Evolutionary conservation across 2,329 filamentous ascomycete species (phyloP), one percentile per base, ranked within the genome.

Genomic region (Aspergillus tanneri): DNA sequence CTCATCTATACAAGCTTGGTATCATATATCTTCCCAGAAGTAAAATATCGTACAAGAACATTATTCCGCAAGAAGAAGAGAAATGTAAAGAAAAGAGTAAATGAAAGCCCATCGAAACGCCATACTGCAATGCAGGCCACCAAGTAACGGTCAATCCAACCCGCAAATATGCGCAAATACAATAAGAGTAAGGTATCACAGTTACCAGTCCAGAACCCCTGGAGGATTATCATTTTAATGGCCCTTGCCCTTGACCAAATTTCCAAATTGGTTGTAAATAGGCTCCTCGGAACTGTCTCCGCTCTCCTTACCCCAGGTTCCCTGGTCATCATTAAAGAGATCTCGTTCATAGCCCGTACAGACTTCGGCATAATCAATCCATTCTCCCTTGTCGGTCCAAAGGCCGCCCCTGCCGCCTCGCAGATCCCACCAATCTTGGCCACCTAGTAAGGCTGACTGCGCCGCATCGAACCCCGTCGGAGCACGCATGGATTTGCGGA

Each of bases 331-430:
- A 6, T 65, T 61, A 53, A 81, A 81, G 0, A 79, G 60, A 25
- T 70, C 69, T 6, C 70, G 65, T 24, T 75, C 72, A 18, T 72
- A 63, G 2, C 72, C 70, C 10, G 65, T 62, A 23, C 76, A 79
- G 4, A 79, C 67, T 19, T 79, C 75, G 5, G 68, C 69, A 64
- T 77, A 78, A 0, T 69, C 68, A 18, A 78, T 50, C 77, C 77
- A 81, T 28, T 70, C 66, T 16, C 69, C 69, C n/a, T 68, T 64
- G 10, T 72, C 73, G 0, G 77, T 79, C 79, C 79, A 82, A 3
- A 79, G 62, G 6, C 78, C 79, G 3, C 78, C 77, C n/a, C 68
- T 70, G 0, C 78, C 78, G 8, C 77, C 78, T 11, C 77, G 71
- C 45, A 67, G 60, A 54, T 80, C 75, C 74, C 76, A 77, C 61